Percentiles rank a stretch among this genome's conserved stretches.
Evolutionary conservation across 768 basidiomycete species (phyloP).

Genomic region (Lactifluus volemus): DNA sequence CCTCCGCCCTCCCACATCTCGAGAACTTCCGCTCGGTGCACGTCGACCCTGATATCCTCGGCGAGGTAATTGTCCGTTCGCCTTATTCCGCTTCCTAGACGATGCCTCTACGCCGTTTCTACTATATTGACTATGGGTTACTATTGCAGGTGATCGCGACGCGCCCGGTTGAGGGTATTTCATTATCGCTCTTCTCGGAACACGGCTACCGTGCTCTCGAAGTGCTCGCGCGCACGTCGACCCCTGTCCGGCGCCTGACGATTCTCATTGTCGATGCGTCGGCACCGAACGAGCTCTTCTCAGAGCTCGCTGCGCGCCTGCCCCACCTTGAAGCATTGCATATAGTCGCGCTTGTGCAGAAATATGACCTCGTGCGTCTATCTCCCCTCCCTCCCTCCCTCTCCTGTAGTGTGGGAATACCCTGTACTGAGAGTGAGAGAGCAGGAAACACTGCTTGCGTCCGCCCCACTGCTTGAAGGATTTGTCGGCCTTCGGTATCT

Average conservation of each 20-base stretch:
- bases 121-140: background rate
- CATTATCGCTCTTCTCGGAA: conserved; percentile 42
- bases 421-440: background rate
- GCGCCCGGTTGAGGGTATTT: conserved; percentile 42
- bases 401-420: background rate
- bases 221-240: conserved; percentile 32
- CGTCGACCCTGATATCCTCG: conserved; percentile 38
- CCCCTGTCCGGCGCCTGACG: conserved; percentile 41
- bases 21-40: conserved; percentile 45
- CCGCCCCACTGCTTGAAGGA: conserved; percentile 30
- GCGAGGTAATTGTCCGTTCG: background rate
- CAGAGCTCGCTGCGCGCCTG: conserved; percentile 39
- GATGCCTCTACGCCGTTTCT: background rate
- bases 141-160: conserved; percentile 33
- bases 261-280: conserved; percentile 48
- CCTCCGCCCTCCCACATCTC: conserved; percentile 39
- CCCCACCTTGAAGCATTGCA: conserved; percentile 50
- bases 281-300: conserved; percentile 34
- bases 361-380: conserved; percentile 38
- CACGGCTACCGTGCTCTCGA: conserved; percentile 35
- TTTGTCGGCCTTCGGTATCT: conserved; percentile 41
- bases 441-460: conserved; percentile 37
- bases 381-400: too few species aligned
- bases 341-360: conserved; percentile 45
- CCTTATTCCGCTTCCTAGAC: background rate